Conservation (phyloP, 2,329 filamentous ascomycete genomes). For the Celoporthe dispersa region DNA sequence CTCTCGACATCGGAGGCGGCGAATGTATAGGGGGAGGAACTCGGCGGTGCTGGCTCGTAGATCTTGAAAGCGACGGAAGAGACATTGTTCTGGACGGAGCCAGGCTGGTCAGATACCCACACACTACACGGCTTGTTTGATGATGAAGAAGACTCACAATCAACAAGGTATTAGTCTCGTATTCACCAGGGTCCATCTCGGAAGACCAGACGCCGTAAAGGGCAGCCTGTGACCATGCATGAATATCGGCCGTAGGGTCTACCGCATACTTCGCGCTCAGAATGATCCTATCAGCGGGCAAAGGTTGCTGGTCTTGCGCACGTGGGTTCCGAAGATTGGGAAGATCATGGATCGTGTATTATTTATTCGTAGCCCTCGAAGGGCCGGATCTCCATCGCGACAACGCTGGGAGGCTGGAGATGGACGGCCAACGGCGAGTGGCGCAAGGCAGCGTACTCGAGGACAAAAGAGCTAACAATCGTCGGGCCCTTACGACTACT, state of each 20-base stretch:
- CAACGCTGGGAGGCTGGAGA: conserved; percentile 11
- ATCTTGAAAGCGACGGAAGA: conserved; percentile 58
- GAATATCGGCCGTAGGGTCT: conserved; percentile 19
- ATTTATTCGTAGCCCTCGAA: conserved; percentile 25
- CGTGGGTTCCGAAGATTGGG: background rate
- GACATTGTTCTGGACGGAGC: conserved; percentile 55
- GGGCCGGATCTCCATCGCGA: conserved; percentile 27
- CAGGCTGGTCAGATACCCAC: conserved; percentile 28
- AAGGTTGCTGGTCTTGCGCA: conserved; percentile 15
- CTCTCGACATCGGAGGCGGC: conserved; percentile 57
- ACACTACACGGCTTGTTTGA: conserved; percentile 6
- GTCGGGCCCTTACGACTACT: conserved; percentile 7
- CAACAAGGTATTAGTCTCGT: conserved; percentile 64
- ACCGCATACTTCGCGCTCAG: conserved; percentile 18
- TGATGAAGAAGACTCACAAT: conserved; percentile 49
- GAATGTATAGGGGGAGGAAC: conserved; percentile 49
- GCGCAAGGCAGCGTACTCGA: conserved; percentile 12
- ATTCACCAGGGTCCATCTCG: conserved; percentile 68
- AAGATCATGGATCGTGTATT: conserved; percentile 18
- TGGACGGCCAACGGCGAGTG: conserved; percentile 20
- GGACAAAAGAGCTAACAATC: conserved; percentile 13
- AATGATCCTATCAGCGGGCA: conserved; percentile 21
- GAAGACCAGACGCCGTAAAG: conserved; percentile 32
- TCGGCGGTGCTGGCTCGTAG: conserved; percentile 54
- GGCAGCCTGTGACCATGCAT: conserved; percentile 30